Percentiles rank a stretch among this genome's conserved stretches.
Evolutionary conservation across 345 rosid genomes (phyloP).

Genomic region (Eutrema heterophyllum): DNA sequence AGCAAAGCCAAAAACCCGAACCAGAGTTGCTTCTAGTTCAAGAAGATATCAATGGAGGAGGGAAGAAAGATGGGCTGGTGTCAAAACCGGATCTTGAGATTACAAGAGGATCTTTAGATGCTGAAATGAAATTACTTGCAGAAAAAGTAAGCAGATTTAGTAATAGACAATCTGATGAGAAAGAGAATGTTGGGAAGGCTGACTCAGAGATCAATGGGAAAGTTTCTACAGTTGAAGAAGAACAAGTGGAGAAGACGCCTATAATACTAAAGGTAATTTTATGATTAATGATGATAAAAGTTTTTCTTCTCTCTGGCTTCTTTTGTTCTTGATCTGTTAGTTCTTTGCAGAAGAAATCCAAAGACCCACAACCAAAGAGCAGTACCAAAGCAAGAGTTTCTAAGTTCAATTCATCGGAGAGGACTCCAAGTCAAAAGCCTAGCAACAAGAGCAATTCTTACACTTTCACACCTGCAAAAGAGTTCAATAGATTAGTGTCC

Average conservation of each 20-base stretch:
- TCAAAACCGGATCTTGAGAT: constrained; percentile 1
- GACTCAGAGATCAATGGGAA: constrained; percentile 13
- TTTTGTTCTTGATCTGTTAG: background rate
- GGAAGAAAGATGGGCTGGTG: constrained; percentile 4
- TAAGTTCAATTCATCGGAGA: constrained; percentile 28
- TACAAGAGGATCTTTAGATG: constrained; percentile 4
- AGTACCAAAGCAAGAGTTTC: constrained; percentile 37
- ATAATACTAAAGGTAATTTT: constrained; percentile 44
- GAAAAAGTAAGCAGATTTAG: constrained; percentile 20
- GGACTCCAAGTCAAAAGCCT: constrained; percentile 49
- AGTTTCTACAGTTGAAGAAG: background rate
- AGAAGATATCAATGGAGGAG: constrained; percentile 11
- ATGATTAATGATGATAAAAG: background rate
- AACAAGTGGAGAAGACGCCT: constrained; percentile 22
- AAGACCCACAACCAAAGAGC: constrained; percentile 30
- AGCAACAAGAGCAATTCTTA: constrained; percentile 38
- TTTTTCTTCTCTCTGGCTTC: background rate
- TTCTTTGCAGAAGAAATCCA: constrained; percentile 36
- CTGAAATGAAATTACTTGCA: constrained; percentile 15
- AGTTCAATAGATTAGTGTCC: constrained; percentile 52
- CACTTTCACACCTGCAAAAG: constrained; percentile 67
- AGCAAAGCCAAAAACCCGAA: constrained; percentile 15
- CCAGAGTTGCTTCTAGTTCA: constrained; percentile 17
- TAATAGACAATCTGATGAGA: constrained; percentile 25
- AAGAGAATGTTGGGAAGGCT: constrained; percentile 31